Conservation (phyloP, 352 stramenopile genomes). For the Phytopythium oedochilum region DNA sequence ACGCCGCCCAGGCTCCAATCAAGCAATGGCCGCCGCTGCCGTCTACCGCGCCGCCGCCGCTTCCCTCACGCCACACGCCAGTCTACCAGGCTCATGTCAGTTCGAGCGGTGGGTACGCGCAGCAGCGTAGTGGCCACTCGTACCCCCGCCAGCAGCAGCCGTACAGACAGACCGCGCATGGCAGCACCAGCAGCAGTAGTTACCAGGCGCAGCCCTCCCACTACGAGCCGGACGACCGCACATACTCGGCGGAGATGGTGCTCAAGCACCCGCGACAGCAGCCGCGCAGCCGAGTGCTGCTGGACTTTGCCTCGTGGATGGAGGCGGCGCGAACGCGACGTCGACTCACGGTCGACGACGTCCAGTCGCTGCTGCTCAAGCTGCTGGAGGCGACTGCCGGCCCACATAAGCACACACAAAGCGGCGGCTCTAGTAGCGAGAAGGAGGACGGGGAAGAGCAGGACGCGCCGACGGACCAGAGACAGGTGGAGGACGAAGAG, state of each 20-base stretch:
- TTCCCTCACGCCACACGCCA: conserved; percentile 6
- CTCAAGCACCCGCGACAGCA: conserved; percentile 66
- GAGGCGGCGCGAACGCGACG: conserved; percentile 32
- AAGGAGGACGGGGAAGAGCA: conserved; percentile 40
- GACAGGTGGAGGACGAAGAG: conserved; percentile 38
- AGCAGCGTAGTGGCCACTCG: not conserved
- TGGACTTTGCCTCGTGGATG: conserved; percentile 74
- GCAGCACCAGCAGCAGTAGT: conserved; percentile 8
- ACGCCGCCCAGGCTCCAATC: not conserved
- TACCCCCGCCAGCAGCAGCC: conserved; percentile 15
- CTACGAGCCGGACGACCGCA: conserved; percentile 29
- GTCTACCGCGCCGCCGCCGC: not conserved
- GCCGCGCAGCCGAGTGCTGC: conserved; percentile 51
- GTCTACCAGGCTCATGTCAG: conserved; percentile 14
- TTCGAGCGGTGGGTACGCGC: not conserved
- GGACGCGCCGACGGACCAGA: conserved; percentile 10
- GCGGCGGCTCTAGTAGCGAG: conserved; percentile 10
- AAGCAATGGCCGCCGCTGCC: conserved; percentile 1
- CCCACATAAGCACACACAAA: not conserved
- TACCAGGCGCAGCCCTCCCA: conserved; percentile 10
- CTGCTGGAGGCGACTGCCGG: conserved; percentile 20
- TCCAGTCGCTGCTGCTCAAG: conserved; percentile 58
- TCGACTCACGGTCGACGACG: conserved; percentile 50
- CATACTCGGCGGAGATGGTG: conserved; percentile 58
- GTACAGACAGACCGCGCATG: conserved; percentile 9